Percentiles rank a stretch among this genome's conserved stretches.
Evolutionary conservation across 345 rosid genomes (phyloP).

Genomic region (Citrus inodora): DNA sequence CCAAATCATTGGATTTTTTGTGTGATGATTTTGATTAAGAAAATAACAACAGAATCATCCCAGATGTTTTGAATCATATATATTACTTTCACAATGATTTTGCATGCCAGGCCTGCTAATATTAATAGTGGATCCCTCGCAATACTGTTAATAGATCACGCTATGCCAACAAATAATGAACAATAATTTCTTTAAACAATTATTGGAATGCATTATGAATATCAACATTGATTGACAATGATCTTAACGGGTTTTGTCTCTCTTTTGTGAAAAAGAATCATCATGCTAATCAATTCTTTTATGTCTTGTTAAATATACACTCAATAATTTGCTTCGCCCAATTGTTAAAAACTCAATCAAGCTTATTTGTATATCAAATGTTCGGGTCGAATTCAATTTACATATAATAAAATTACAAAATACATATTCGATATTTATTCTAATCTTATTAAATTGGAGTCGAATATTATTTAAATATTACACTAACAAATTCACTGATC

Average conservation of each 20-base stretch:
- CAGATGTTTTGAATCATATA: not conserved
- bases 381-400: too few relatives aligned
- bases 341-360: too few relatives aligned
- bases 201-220: conserved; percentile 1
- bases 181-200: conserved; percentile 19
- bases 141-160: conserved; percentile 6
- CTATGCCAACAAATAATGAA: conserved; percentile 16
- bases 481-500: too few relatives aligned
- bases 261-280: conserved; percentile 11
- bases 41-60: conserved; percentile 1
- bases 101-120: conserved; percentile 17
- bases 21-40: conserved; percentile 5
- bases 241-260: not conserved
- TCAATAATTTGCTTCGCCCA: too few relatives aligned
- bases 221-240: not conserved
- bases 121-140: conserved; percentile 1
- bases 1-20: not conserved
- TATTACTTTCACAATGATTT: not conserved
- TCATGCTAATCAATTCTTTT: not conserved
- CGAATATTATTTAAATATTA: too few relatives aligned
- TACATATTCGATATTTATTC: too few relatives aligned
- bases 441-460: too few relatives aligned
- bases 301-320: too few relatives aligned
- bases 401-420: too few relatives aligned
- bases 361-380: too few relatives aligned